phyloP scores from a whole-genome alignment of 345 rosid species.

The Eucalyptus dawsonii region DNA sequence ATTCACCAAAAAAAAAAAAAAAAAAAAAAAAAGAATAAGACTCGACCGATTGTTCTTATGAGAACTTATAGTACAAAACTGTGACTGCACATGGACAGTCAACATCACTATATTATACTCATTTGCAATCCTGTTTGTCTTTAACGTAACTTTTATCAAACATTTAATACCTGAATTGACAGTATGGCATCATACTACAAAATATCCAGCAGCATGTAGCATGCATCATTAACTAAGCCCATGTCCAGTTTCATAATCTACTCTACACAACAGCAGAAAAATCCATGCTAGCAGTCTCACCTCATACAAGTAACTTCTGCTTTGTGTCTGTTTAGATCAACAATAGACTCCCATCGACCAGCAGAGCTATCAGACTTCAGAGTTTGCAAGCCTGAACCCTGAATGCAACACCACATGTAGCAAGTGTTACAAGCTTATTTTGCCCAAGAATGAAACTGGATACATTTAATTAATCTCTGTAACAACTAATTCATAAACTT shows the following conservation, averaged over 20 bases:
- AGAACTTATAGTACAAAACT: too few relatives aligned
- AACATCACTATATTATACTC: not conserved
- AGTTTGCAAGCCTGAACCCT: slow-evolving; percentile 25
- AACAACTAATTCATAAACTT: not conserved
- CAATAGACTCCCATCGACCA: not conserved
- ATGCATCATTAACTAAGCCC: not conserved
- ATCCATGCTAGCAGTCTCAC: not conserved
- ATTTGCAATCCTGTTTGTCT: not conserved
- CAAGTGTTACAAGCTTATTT: not conserved
- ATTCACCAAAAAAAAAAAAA: not conserved
- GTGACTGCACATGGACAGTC: not conserved
- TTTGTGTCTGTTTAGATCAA: slow-evolving; percentile 15
- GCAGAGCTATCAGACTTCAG: slow-evolving; percentile 2
- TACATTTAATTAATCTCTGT: not conserved
- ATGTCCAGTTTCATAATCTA: not conserved
- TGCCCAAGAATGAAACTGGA: not conserved
- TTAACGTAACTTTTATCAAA: not conserved
- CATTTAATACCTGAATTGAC: not conserved
- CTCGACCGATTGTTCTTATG: not conserved
- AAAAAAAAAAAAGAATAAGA: fast-evolving
- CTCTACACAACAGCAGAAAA: not conserved
- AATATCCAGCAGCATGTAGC: not conserved
- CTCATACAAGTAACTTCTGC: slow-evolving; percentile 64
- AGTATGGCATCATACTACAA: not conserved
- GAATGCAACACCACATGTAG: not conserved